Percentiles rank a stretch among this genome's conserved stretches.
Conservation (phyloP, 768 basidiomycete genomes). For the Kwoniella sp. region DNA sequence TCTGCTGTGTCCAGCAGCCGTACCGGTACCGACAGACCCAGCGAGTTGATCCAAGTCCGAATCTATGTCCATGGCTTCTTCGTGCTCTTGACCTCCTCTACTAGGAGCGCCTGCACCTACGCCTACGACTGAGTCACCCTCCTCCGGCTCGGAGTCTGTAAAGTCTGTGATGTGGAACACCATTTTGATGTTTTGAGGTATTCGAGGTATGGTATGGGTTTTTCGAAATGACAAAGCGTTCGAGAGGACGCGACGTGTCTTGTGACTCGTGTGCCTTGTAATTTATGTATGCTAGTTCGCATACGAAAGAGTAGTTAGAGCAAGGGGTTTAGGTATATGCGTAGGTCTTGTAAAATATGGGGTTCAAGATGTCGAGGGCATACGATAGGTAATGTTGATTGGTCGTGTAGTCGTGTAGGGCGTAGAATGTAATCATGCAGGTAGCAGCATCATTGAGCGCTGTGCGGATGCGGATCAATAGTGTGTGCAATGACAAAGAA, state of each 20-base stretch:
- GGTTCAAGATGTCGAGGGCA: not conserved
- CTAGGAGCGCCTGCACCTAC: slow-evolving; percentile 3
- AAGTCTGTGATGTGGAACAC: slow-evolving; percentile 31
- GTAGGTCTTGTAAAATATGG: not conserved
- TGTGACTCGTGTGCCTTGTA: too few relatives aligned
- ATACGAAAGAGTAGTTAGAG: too few relatives aligned
- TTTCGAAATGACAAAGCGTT: too few relatives aligned
- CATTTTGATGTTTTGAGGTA: too few relatives aligned
- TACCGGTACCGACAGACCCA: not conserved
- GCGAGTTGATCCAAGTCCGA: not conserved
- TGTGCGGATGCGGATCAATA: too few relatives aligned
- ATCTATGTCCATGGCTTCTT: not conserved
- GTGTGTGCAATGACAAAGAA: not conserved
- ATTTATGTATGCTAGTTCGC: too few relatives aligned
- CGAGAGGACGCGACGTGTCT: too few relatives aligned
- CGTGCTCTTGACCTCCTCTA: not conserved
- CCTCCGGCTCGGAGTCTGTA: slow-evolving; percentile 38
- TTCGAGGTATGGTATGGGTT: too few relatives aligned
- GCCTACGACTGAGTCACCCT: slow-evolving; percentile 10
- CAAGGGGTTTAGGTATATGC: not conserved
- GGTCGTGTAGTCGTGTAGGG: not conserved
- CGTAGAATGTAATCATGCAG: not conserved
- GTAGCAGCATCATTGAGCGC: not conserved
- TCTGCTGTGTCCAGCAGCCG: not conserved
- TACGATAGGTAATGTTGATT: not conserved